Evolutionary conservation across 176 grass and related monocot species (phyloP).

Genomic region (Cenchrus purpureus): DNA sequence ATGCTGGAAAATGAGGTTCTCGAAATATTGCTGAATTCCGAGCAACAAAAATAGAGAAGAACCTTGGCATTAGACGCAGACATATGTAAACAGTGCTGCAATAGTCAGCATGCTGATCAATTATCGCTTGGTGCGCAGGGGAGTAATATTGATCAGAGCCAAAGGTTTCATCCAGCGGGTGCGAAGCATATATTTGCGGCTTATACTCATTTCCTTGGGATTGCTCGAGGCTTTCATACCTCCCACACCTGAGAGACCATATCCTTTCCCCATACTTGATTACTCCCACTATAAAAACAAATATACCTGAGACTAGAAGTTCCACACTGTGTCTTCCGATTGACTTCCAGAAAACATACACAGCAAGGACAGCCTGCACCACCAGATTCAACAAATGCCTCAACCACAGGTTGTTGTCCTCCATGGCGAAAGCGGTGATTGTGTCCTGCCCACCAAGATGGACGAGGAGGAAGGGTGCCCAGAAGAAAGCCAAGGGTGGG

Average conservation of each 20-base stretch:
- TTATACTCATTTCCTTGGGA: neutral
- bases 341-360: slow-evolving; percentile 23
- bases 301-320: neutral
- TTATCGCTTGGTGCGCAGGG: neutral
- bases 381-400: slow-evolving; percentile 28
- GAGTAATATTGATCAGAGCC: too few relatives aligned
- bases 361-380: neutral
- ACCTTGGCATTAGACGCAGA: accelerated
- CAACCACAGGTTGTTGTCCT: slow-evolving; percentile 18
- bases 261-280: slow-evolving; percentile 23
- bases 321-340: neutral
- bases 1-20: too few relatives aligned
- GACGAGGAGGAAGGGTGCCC: slow-evolving; percentile 17
- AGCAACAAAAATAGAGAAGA: neutral
- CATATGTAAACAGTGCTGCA: neutral
- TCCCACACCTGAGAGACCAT: neutral
- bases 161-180: too few relatives aligned
- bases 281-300: neutral
- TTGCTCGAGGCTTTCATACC: neutral
- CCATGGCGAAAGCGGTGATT: slow-evolving; percentile 3
- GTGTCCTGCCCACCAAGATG: slow-evolving; percentile 32
- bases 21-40: too few relatives aligned
- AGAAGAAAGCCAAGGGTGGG: neutral
- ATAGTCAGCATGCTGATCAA: neutral
- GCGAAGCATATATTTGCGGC: too few relatives aligned